Evolutionary conservation across 805 yeast species (phyloP).

Genomic region (Candida dendrica): DNA sequence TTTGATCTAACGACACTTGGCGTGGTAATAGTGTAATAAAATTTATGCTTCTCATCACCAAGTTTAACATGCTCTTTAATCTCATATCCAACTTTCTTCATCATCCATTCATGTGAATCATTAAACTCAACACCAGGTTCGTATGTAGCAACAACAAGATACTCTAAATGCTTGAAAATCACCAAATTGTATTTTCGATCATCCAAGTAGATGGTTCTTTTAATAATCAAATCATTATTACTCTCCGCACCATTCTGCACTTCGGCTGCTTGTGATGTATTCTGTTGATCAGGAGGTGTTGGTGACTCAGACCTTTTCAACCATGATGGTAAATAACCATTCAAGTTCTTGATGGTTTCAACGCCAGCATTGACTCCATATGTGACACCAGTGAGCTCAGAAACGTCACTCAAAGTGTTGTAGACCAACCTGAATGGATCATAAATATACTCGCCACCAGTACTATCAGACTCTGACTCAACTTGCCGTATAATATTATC

Average conservation of each 20-base stretch:
- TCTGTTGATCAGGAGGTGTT: conserved; percentile 1
- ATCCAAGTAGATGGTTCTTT: neutral
- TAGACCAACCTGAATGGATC: conserved; percentile 21
- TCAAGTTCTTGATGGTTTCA: conserved; percentile 3
- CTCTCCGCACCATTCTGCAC: neutral
- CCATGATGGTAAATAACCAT: conserved; percentile 10
- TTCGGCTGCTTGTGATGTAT: neutral
- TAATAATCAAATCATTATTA: neutral
- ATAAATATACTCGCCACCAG: conserved; percentile 18
- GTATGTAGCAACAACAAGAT: neutral
- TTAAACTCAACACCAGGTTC: neutral
- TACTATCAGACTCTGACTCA: neutral
- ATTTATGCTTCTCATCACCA: conserved; percentile 7
- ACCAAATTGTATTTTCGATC: neutral
- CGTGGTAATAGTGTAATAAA: conserved; percentile 5
- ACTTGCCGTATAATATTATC: conserved; percentile 20
- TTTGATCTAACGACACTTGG: conserved; percentile 8
- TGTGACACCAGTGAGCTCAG: conserved; percentile 11
- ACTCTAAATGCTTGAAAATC: neutral
- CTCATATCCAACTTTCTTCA: neutral
- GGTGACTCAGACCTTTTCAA: neutral
- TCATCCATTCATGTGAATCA: conserved; percentile 1
- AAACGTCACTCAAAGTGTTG: conserved; percentile 17
- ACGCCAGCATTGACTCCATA: conserved; percentile 18
- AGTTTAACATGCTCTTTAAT: conserved; percentile 4